phyloP scores from a whole-genome alignment of 1,284 basidiomycete genomes.

The Heterobasidion annosum region DNA sequence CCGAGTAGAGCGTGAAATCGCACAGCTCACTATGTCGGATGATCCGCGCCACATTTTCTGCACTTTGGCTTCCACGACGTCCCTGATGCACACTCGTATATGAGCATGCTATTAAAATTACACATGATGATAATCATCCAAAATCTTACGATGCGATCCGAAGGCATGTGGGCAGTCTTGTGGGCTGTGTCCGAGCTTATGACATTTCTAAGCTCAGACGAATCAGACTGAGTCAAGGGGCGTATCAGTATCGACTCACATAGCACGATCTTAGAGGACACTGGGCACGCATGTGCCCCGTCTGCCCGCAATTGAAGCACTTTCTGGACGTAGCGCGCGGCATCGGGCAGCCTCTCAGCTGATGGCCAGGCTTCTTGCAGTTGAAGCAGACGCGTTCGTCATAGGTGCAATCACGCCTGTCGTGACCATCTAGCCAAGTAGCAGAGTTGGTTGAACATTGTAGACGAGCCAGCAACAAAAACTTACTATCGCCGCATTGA shows the following conservation, averaged over 20 bases:
- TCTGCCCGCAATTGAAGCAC: slow-evolving; percentile 1
- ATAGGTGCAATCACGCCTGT: background rate
- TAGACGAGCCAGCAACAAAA: too few species aligned
- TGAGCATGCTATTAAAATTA: too few species aligned
- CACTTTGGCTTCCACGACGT: background rate
- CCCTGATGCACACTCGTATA: too few species aligned
- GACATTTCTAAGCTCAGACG: background rate
- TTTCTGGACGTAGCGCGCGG: background rate
- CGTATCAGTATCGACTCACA: background rate
- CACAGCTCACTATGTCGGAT: background rate
- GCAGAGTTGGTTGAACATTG: background rate
- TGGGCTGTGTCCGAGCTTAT: background rate
- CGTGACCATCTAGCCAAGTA: background rate
- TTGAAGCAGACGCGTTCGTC: slow-evolving; percentile 2
- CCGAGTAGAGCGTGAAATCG: background rate
- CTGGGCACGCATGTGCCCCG: background rate
- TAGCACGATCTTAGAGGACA: background rate
- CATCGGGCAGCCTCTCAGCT: background rate
- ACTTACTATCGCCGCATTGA: slow-evolving; percentile 15
- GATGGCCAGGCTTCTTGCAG: slow-evolving; percentile 2
- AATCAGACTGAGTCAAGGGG: background rate
- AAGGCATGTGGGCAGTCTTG: background rate
- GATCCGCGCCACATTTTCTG: background rate
- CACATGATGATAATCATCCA: background rate
- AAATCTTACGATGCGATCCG: background rate